These are phyloP conservation scores for Pleurotus sapidus DNA, from an alignment of 768 basidiomycete species.

Conservation along the genomic window DNA sequence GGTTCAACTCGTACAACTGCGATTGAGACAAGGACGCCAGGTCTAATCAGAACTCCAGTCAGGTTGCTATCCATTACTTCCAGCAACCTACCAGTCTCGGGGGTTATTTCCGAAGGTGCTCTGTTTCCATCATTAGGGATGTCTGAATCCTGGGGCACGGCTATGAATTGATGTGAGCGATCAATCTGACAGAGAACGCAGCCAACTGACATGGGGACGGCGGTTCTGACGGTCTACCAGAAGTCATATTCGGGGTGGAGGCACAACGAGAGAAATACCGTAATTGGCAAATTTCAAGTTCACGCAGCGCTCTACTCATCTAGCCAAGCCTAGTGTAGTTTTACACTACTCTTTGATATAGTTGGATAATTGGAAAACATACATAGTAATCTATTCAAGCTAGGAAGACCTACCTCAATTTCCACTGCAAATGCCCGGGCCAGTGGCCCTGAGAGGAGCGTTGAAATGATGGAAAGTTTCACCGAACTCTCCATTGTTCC, in stretches of 20 bases:
- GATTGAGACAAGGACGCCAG: neutral
- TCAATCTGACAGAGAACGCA: neutral
- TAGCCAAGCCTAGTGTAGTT: no score
- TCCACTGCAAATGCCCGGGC: no score
- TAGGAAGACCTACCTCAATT: no score
- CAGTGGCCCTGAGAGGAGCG: no score
- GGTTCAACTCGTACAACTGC: conserved; percentile 4
- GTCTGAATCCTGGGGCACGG: neutral
- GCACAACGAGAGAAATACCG: no score
- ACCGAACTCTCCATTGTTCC: no score
- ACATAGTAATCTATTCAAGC: no score
- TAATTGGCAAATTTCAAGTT: neutral
- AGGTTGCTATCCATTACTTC: no score
- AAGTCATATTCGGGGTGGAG: neutral
- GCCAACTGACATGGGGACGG: neutral
- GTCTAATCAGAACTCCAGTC: neutral
- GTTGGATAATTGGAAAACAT: no score
- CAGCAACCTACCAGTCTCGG: neutral
- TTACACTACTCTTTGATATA: no score
- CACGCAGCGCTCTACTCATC: no score
- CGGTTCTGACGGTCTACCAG: conserved; percentile 1
- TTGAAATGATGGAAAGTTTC: no score
- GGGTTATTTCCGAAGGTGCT: conserved; percentile 3
- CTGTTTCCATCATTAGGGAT: neutral
- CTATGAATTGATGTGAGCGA: neutral